Base-by-base conservation (phyloP, 1,139 yeast species). In the Kodamaea fungicola region DNA sequence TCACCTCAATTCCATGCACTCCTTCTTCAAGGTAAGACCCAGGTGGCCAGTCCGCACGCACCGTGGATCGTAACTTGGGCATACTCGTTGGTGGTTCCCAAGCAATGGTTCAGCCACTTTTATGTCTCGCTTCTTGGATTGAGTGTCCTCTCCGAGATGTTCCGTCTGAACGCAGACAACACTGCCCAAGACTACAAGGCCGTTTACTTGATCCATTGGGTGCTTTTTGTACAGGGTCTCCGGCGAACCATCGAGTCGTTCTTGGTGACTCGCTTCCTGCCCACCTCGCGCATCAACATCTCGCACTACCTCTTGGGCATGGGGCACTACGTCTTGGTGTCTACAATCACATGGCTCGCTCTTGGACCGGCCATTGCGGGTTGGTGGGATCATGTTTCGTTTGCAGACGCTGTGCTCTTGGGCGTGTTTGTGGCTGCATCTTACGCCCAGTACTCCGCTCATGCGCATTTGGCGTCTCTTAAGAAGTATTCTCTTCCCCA, bases 261-360 rank as follows among this genome's bases (percentile, higher is more conserved):
- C 1, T 64, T 50, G 30, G 62, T 86, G 19, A 69, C 77, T 35
- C 72, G 66, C 24, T 75, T 74, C 48, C 64, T 73, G 10, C 46
- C 64, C 9, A 50, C 55, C 0, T 71, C 94, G 1, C 67, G 73
- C 38, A 89, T 90, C 67, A 87, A 89, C 54, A 44, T 86, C 22
- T 66, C 81, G 2, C 97, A 90, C 58, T 90, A 87, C 51, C 31
- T 82, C 1, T 86, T 78, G 10, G 97, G 97, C 0, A 32, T 85
- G 5, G 62, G 70, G 44, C 89, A 83, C 54, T 90, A 90, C 51
- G 38, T 74, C 0, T 42, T 67, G 48, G 47, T 60, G 7, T 31
- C 41, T 31, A 30, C 31, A 9, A 22, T 40, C 9, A 37, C 43
- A 38, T 39, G 65, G 45, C n/a, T 27, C 16, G 34, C 32, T 32